These are phyloP conservation scores for Trichocladium uniseriatum DNA, from an alignment of 495 filamentous ascomycete genomes.

Conservation along the genomic window DNA sequence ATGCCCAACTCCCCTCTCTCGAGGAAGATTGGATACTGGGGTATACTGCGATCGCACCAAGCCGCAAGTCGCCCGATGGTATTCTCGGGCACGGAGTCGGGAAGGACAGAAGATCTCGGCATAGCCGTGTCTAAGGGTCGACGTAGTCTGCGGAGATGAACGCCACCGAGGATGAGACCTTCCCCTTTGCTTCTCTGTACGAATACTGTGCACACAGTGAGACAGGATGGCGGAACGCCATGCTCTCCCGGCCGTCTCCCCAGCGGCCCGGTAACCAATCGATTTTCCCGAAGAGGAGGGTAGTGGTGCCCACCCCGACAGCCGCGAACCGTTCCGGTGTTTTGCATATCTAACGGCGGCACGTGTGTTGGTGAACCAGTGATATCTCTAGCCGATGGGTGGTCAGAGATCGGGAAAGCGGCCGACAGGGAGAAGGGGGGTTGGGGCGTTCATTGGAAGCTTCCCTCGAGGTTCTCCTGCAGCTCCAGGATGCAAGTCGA, in stretches of 20 bases:
- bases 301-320: background rate
- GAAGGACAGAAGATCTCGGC: background rate
- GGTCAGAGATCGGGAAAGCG: background rate
- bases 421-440: background rate
- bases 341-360: background rate
- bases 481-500: background rate
- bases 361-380: background rate
- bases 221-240: background rate
- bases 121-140: background rate
- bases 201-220: too few relatives aligned
- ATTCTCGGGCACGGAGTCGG: background rate
- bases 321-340: background rate
- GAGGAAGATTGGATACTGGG: background rate
- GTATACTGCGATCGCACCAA: background rate
- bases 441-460: background rate
- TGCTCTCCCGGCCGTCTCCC: background rate
- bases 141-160: too few relatives aligned
- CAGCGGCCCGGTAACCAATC: slow-evolving; percentile 7
- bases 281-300: background rate
- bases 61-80: background rate
- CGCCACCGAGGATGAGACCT: too few relatives aligned
- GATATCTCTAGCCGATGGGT: background rate
- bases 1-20: background rate
- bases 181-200: too few relatives aligned
- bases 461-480: background rate